These are phyloP conservation scores for Metroxylon sagu DNA, from an alignment of 176 grass and related monocot genomes.

Conservation along the genomic window DNA sequence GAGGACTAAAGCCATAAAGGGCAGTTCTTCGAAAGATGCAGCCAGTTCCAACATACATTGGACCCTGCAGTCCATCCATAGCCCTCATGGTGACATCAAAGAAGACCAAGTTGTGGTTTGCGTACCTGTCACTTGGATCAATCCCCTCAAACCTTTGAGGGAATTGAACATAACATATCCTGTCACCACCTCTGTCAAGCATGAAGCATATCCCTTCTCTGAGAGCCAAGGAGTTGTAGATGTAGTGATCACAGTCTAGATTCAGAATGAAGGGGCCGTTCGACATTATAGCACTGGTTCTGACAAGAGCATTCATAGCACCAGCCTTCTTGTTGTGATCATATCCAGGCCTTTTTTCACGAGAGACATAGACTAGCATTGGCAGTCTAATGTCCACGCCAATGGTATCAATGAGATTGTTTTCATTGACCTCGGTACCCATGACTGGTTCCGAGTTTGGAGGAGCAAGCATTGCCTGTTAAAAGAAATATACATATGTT, in stretches of 20 bases:
- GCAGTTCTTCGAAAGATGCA: conserved; percentile 90
- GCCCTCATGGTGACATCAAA: conserved; percentile 89
- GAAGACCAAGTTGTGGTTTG: conserved; percentile 96
- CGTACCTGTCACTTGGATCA: conserved; percentile 77
- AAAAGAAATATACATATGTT: neutral
- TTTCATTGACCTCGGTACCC: conserved; percentile 34
- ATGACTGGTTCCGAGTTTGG: conserved; percentile 53
- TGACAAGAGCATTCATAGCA: conserved; percentile 83
- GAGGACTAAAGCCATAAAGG: conserved; percentile 80
- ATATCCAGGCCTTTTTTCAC: conserved; percentile 76
- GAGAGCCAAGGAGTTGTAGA: conserved; percentile 67
- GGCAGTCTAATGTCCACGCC: conserved; percentile 75
- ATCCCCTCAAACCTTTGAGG: conserved; percentile 94
- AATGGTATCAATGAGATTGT: conserved; percentile 46
- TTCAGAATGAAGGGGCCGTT: conserved; percentile 95
- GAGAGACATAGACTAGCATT: conserved; percentile 85
- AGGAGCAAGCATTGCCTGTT: conserved; percentile 78
- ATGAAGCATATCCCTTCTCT: conserved; percentile 98
- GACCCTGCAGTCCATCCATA: conserved; percentile 92
- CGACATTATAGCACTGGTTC: conserved; percentile 87
- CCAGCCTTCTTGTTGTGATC: conserved; percentile 97
- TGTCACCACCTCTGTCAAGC: conserved; percentile 86
- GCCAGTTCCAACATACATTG: conserved; percentile 92
- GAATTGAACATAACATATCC: conserved; percentile 87
- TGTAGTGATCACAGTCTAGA: conserved; percentile 91